phyloP scores from a whole-genome alignment of 2,329 filamentous ascomycete species.

The Colletotrichum euphorbiae region DNA sequence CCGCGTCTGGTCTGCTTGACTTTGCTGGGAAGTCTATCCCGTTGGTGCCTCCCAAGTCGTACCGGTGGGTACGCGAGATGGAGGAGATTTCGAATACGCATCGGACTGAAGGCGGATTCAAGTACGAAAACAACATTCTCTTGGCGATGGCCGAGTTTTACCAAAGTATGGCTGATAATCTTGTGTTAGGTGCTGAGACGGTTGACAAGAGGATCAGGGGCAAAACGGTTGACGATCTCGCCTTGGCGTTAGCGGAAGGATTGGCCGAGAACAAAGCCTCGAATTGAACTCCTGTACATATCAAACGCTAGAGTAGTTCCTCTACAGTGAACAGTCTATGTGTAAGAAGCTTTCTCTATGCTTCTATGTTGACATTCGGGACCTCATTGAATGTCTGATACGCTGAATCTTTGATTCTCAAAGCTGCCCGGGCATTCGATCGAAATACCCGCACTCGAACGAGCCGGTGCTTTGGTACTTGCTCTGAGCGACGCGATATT shows the following conservation, averaged over 20 bases:
- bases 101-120: constrained; percentile 72
- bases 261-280: constrained; percentile 51
- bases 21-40: constrained; percentile 63
- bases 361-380: no score
- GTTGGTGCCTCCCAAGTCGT: constrained; percentile 79
- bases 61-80: constrained; percentile 84
- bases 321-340: no score
- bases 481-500: no score
- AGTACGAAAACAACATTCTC: constrained; percentile 61
- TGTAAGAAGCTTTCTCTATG: no score
- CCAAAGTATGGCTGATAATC: constrained; percentile 69
- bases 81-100: constrained; percentile 78
- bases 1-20: constrained; percentile 59
- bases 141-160: constrained; percentile 71
- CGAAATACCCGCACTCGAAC: no score
- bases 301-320: no score
- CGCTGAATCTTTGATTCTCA: no score
- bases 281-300: no score
- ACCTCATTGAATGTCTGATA: no score
- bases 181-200: constrained; percentile 69
- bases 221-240: constrained; percentile 68
- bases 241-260: constrained; percentile 60
- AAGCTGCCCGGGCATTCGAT: no score
- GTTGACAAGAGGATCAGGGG: constrained; percentile 67
- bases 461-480: no score